Evolutionary conservation across 2,329 filamentous ascomycete species (phyloP).

Genomic region (Niveomyces coronatus): DNA sequence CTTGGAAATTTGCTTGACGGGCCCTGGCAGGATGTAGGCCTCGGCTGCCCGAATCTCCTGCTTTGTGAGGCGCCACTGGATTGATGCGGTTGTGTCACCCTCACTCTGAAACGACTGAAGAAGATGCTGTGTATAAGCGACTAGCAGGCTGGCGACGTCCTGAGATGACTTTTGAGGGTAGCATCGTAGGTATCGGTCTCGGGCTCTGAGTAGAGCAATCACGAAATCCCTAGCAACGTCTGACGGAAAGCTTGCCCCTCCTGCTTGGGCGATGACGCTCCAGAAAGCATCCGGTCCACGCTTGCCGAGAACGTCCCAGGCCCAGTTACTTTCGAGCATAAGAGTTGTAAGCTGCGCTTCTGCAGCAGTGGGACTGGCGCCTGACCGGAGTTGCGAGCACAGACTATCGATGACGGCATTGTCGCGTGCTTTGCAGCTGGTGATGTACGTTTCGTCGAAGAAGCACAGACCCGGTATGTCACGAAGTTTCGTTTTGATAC

Average conservation of each 20-base stretch:
- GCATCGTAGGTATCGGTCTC: constrained; percentile 10
- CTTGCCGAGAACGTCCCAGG: background rate
- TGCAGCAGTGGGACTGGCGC: background rate
- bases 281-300: constrained; percentile 2
- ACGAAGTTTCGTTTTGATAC: background rate
- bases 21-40: background rate
- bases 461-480: background rate
- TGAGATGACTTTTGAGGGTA: constrained; percentile 2
- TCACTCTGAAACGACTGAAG: constrained; percentile 4
- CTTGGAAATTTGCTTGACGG: constrained; percentile 4
- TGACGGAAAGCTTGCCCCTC: background rate
- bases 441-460: background rate
- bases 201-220: constrained; percentile 11
- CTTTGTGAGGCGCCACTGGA: constrained; percentile 1
- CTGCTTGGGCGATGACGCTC: background rate
- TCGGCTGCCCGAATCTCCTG: background rate
- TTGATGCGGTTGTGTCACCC: background rate
- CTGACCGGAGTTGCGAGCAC: background rate
- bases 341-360: background rate
- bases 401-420: constrained; percentile 2
- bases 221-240: constrained; percentile 1
- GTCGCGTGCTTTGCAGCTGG: background rate
- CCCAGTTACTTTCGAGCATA: constrained; percentile 4
- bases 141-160: constrained; percentile 2
- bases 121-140: constrained; percentile 8